phyloP scores from a whole-genome alignment of 257 asterid species.

The Cynanchum wilfordii region DNA sequence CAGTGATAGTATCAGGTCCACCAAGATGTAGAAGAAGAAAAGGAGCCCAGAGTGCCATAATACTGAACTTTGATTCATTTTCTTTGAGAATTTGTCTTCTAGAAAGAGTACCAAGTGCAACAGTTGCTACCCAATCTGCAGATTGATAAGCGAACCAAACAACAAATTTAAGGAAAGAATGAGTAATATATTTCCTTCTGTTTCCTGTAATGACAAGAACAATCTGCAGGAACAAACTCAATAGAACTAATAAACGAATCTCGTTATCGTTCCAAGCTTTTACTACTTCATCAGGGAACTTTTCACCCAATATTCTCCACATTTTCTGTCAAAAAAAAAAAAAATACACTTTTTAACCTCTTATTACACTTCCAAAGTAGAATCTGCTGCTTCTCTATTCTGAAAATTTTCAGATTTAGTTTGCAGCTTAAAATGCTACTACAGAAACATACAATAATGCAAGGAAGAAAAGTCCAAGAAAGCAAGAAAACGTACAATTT shows the following conservation, averaged over 20 bases:
- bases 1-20: slow-evolving; percentile 42
- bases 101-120: slow-evolving; percentile 30
- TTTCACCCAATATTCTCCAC: not conserved
- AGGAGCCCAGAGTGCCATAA: slow-evolving; percentile 35
- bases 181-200: not conserved
- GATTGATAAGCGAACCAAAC: slow-evolving; percentile 21
- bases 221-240: not conserved
- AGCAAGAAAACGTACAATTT: no score
- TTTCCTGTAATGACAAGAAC: not conserved
- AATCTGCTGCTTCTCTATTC: no score
- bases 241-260: not conserved
- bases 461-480: no score
- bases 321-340: no score
- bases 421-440: no score
- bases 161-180: not conserved
- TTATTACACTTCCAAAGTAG: no score
- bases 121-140: slow-evolving; percentile 32
- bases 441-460: no score
- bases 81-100: slow-evolving; percentile 9
- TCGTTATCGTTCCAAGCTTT: not conserved
- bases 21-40: slow-evolving; percentile 42
- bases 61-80: not conserved
- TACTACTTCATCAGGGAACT: not conserved
- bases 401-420: no score
- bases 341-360: no score